Evolutionary conservation across 2,329 filamentous ascomycete species (phyloP), one percentile per base, ranked within the genome.

Genomic region (Pseudogymnoascus sp.): DNA sequence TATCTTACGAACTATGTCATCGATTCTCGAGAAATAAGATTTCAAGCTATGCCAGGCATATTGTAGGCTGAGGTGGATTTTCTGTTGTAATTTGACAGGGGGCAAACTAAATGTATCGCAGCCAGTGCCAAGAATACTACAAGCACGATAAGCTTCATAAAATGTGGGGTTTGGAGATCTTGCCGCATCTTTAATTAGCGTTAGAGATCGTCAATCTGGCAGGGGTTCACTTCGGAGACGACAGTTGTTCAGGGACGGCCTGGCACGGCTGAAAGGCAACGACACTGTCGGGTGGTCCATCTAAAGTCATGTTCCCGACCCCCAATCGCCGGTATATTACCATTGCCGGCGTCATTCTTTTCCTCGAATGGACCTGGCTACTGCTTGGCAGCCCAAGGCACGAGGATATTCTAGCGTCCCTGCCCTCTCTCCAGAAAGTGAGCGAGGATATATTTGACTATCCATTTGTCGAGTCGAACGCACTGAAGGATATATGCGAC

Each of bases 401-500:
- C 2, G 22, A 25, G 39, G 39, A 43, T 12, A 43, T 25, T 43
- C 12, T 43, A 25, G 12, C 20, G 1, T 43, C 39, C 6, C 12
- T 25, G 12, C 39, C 20, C 11, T 43, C 39, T n/a, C 11, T n/a
- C 9, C 39, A 43, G 8, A 25, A 43, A 25, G 20, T 14, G 20
- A 43, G 14, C 6, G 6, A 43, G 18, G 68, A 70, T 33, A 61
- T 67, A 2, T 70, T 76, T 64, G 73, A 76, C 64, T 76, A 72
- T 14, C 70, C 71, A 0, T 68, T 72, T 0, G 69, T 76, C 53
- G 70, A 75, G 62, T 73, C 72, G 38, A 57, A 61, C 20, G 71
- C 73, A 0, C 69, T 77, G 9, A 68, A 63, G n/a, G 68, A 71
- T 3, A 66, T 72, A 4, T 77, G 74, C 59, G 64, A 66, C 1